Percentiles rank a stretch among this genome's conserved stretches.
These are phyloP conservation scores for Pinus albicaulis DNA, from an alignment of 75 land plant species.

Conservation along the genomic window DNA sequence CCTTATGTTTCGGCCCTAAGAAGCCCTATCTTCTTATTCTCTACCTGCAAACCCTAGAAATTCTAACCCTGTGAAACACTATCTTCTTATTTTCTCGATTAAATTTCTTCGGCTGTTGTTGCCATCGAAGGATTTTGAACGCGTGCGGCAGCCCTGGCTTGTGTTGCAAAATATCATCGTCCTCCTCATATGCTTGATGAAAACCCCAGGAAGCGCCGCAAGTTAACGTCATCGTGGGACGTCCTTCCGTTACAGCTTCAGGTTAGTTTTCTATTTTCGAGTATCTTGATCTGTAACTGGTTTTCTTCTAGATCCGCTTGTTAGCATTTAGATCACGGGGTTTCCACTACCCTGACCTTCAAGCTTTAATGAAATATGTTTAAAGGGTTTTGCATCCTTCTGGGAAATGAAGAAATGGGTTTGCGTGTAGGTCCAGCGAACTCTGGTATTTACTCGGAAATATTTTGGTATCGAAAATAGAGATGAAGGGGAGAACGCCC, in stretches of 20 bases:
- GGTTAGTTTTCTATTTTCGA: conserved; percentile 1
- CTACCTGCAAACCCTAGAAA: too few species aligned
- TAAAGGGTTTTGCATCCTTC: conserved; percentile 5
- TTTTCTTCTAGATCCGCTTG: conserved; percentile 14
- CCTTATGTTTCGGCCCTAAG: too few species aligned
- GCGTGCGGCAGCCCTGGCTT: background rate
- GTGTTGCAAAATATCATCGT: background rate
- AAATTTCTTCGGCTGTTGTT: too few species aligned
- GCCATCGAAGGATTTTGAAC: background rate
- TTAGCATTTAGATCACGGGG: conserved; percentile 12
- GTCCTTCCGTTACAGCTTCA: conserved; percentile 21
- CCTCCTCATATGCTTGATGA: conserved; percentile 7
- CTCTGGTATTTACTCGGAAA: conserved; percentile 39
- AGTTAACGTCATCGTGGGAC: conserved; percentile 41
- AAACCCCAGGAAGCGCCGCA: conserved; percentile 36
- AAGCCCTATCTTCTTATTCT: too few species aligned
- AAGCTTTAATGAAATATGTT: too few species aligned
- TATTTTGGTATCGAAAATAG: conserved; percentile 23
- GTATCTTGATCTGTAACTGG: too few species aligned
- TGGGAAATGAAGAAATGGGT: conserved; percentile 39
- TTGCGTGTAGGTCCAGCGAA: conserved; percentile 81
- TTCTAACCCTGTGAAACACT: too few species aligned
- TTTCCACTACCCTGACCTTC: too few species aligned
- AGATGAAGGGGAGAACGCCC: conserved; percentile 6
- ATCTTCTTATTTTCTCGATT: too few species aligned